These are phyloP conservation scores for Hymenoscyphus salicellus DNA, from an alignment of 2,329 filamentous ascomycete species.

Conservation along the genomic window DNA sequence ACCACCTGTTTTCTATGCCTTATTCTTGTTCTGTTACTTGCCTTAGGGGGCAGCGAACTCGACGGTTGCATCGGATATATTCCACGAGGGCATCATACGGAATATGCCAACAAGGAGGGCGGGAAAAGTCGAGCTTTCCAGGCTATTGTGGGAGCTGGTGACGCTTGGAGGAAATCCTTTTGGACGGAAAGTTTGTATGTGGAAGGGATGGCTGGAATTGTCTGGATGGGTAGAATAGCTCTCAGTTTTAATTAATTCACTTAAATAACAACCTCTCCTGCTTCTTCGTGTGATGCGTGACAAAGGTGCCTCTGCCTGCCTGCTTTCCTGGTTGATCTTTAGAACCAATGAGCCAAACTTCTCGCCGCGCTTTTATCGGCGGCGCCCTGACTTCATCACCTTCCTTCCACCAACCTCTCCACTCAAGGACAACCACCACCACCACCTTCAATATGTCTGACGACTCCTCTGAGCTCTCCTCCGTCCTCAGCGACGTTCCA, in stretches of 20 bases:
- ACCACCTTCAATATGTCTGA: constrained; percentile 41
- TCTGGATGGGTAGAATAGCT: not conserved
- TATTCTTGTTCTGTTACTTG: not conserved
- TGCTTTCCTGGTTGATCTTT: not conserved
- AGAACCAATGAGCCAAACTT: constrained; percentile 12
- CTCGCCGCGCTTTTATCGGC: constrained; percentile 14
- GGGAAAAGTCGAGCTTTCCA: not conserved
- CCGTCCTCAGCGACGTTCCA: constrained; percentile 37
- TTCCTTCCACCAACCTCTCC: constrained; percentile 5
- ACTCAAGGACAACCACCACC: constrained; percentile 18
- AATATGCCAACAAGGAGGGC: not conserved
- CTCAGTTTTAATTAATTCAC: constrained; percentile 4
- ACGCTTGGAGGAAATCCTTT: not conserved
- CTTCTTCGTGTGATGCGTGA: constrained; percentile 13
- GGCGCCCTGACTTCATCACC: constrained; percentile 15
- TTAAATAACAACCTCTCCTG: not conserved
- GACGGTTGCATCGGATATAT: not conserved
- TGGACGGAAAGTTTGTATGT: not conserved
- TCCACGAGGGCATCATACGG: not conserved
- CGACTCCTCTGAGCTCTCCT: constrained; percentile 63
- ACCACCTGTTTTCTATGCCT: not conserved
- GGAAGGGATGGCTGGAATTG: not conserved
- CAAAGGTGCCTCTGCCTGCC: constrained; percentile 4
- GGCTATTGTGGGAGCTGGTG: not conserved
- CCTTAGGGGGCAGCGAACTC: not conserved